Evolutionary conservation across 768 basidiomycete species (phyloP).

Genomic region (Sistotremastrum suecicum): DNA sequence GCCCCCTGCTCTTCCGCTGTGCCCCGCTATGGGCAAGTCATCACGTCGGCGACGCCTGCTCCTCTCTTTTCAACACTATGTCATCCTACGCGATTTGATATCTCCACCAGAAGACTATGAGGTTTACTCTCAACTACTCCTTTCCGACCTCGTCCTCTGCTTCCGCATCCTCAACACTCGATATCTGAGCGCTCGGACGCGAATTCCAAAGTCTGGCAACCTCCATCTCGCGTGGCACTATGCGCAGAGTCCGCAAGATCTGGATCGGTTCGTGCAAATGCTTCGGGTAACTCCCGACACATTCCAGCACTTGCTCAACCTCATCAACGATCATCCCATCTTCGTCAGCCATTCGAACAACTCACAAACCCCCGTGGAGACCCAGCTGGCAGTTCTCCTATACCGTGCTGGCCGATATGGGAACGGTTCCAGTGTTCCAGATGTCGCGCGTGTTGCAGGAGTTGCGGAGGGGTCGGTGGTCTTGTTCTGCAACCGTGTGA

Average conservation of each 20-base stretch:
- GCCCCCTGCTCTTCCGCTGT: too few relatives aligned
- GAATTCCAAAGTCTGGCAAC: constrained; percentile 13
- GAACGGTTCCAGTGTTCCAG: constrained; percentile 17
- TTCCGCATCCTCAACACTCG: constrained; percentile 3
- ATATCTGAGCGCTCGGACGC: constrained; percentile 8
- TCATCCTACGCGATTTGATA: too few relatives aligned
- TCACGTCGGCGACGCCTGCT: too few relatives aligned
- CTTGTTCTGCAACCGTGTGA: constrained; percentile 15
- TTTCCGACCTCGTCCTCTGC: not conserved
- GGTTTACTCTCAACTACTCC: too few relatives aligned
- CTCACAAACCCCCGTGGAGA: constrained; percentile 16
- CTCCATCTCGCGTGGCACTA: constrained; percentile 16
- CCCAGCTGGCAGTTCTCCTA: constrained; percentile 18
- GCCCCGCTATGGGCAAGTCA: too few relatives aligned
- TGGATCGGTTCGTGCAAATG: constrained; percentile 13
- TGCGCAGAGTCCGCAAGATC: constrained; percentile 12
- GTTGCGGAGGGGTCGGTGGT: constrained; percentile 17
- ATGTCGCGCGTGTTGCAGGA: constrained; percentile 16
- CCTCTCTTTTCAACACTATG: too few relatives aligned
- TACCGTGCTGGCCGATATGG: constrained; percentile 17
- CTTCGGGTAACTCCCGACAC: constrained; percentile 15
- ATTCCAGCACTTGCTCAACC: constrained; percentile 14
- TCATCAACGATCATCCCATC: constrained; percentile 17
- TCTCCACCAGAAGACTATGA: too few relatives aligned
- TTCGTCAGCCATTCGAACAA: constrained; percentile 16